Conservation (phyloP, 2,329 filamentous ascomycete genomes). For the Diaporthe humulicola region DNA sequence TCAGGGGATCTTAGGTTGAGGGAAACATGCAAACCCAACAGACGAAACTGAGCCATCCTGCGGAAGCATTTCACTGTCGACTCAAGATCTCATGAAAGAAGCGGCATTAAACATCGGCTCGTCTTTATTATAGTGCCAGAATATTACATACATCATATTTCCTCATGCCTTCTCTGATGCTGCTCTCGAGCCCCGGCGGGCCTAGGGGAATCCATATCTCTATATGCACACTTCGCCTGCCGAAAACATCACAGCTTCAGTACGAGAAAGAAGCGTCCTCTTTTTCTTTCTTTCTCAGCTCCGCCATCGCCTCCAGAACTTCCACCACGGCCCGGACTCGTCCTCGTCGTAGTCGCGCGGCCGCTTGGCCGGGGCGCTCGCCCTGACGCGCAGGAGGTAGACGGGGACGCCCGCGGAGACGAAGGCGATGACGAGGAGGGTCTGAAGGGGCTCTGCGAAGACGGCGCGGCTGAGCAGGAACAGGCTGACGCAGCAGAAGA, state of each 20-base stretch:
- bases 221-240: neutral
- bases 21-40: no score
- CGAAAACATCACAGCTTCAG: neutral
- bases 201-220: neutral
- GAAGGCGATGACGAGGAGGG: constrained; percentile 86
- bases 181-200: neutral
- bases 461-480: constrained; percentile 91
- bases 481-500: constrained; percentile 97
- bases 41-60: neutral
- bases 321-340: constrained; percentile 63
- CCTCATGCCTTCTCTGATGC: neutral
- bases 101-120: neutral
- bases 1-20: no score
- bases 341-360: constrained; percentile 51
- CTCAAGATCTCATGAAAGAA: neutral
- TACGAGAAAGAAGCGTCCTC: neutral
- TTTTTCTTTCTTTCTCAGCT: neutral
- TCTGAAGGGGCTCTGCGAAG: constrained; percentile 92
- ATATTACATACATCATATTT: constrained; percentile 25
- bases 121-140: constrained; percentile 31
- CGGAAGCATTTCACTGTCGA: neutral
- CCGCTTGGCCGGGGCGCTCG: constrained; percentile 65
- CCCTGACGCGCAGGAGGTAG: constrained; percentile 87
- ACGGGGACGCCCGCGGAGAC: constrained; percentile 86
- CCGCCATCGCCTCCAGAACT: constrained; percentile 68